Percentiles rank a stretch among this genome's conserved stretches.
phyloP scores from a whole-genome alignment of 768 basidiomycete genomes.

The Pulveroboletus sp. region DNA sequence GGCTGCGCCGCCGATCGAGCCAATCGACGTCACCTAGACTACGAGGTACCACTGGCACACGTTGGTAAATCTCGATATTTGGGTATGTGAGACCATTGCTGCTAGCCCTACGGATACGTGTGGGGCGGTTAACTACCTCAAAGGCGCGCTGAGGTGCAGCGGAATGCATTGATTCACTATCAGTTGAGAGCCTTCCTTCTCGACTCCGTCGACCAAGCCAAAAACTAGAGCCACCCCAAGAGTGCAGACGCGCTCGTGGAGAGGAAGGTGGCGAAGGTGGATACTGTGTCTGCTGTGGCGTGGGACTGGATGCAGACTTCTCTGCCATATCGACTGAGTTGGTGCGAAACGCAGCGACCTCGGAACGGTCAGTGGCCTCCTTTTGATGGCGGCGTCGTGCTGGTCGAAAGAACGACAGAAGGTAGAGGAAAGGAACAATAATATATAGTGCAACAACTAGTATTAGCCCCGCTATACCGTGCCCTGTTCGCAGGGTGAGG shows the following conservation, averaged over 20 bases:
- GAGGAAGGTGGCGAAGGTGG: slow-evolving; percentile 30
- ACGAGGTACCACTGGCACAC: slow-evolving; percentile 40
- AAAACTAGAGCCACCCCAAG: slow-evolving; percentile 37
- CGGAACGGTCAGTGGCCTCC: slow-evolving; percentile 21
- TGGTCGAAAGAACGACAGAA: slow-evolving; percentile 27
- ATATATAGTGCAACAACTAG: slow-evolving; percentile 61
- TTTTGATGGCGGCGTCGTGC: slow-evolving; percentile 13
- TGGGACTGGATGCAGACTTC: slow-evolving; percentile 32
- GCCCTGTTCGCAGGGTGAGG: slow-evolving; percentile 48
- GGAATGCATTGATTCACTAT: slow-evolving; percentile 35
- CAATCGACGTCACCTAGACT: slow-evolving; percentile 73
- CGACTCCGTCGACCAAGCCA: slow-evolving; percentile 33
- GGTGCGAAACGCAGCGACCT: slow-evolving; percentile 26
- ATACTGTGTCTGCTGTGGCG: slow-evolving; percentile 28
- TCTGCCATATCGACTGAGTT: slow-evolving; percentile 40
- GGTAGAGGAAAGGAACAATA: slow-evolving; percentile 40
- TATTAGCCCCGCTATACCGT: slow-evolving; percentile 60
- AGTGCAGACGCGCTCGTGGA: slow-evolving; percentile 32
- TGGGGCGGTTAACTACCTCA: slow-evolving; percentile 48
- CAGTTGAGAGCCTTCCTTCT: slow-evolving; percentile 36
- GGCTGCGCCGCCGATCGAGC: slow-evolving; percentile 68
- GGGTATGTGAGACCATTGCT: slow-evolving; percentile 37
- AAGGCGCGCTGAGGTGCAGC: slow-evolving; percentile 37
- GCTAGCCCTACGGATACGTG: slow-evolving; percentile 50
- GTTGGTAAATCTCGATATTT: slow-evolving; percentile 45